These are phyloP conservation scores for Kondoa malvinella DNA, from an alignment of 768 basidiomycete species.

Conservation along the genomic window DNA sequence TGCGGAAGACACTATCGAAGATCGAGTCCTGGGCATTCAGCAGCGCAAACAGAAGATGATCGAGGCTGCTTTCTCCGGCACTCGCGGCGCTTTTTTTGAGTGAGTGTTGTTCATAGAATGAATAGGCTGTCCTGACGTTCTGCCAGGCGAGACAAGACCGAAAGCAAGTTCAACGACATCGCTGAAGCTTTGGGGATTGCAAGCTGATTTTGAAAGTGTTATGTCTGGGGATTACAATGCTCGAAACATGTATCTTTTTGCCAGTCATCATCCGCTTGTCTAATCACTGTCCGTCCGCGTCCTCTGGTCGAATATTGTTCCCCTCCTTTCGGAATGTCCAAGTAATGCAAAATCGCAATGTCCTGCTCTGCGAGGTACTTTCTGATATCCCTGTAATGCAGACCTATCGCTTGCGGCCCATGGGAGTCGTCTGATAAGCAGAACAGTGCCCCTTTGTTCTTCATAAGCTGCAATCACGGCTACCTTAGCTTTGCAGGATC, in stretches of 20 bases:
- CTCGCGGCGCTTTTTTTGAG: not conserved
- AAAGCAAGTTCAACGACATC: constrained; percentile 1
- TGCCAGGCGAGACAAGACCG: not conserved
- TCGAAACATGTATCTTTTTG: not conserved
- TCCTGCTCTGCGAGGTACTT: constrained; percentile 49
- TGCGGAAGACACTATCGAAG: constrained; percentile 26
- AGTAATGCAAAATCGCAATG: constrained; percentile 38
- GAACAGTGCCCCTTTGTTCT: constrained; percentile 52
- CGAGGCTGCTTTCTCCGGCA: constrained; percentile 17
- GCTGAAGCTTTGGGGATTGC: not conserved
- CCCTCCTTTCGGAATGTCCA: constrained; percentile 16
- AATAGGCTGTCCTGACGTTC: not conserved
- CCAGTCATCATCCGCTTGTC: constrained; percentile 5
- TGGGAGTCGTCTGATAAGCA: constrained; percentile 92
- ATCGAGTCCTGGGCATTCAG: constrained; percentile 25
- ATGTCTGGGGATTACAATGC: not conserved
- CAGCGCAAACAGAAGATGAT: constrained; percentile 24
- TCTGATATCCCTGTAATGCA: constrained; percentile 55
- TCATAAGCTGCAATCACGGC: constrained; percentile 50
- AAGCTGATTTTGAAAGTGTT: no score
- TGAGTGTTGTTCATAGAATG: not conserved
- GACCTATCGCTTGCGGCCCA: constrained; percentile 66
- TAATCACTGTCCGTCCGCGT: not conserved
- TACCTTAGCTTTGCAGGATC: not conserved
- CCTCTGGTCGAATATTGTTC: not conserved